Evolutionary conservation across 306 rosid species (phyloP).

Genomic region (Gynostemma pentaphyllum): DNA sequence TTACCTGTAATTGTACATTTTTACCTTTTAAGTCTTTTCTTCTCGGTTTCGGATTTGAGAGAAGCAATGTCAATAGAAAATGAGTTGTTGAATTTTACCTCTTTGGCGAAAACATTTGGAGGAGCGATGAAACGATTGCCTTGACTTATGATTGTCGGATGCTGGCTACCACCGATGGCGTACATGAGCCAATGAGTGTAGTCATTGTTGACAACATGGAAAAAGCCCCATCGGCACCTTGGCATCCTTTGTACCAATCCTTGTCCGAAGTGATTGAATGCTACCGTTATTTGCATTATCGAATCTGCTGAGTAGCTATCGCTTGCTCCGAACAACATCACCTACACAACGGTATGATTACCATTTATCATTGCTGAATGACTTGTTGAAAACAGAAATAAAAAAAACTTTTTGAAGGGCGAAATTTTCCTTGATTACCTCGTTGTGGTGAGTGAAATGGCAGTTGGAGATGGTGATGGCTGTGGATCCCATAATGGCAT

Average conservation of each 20-base stretch:
- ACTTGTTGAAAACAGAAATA: background rate
- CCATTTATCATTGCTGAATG: background rate
- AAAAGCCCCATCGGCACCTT: conserved; percentile 43
- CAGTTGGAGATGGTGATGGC: conserved; percentile 11
- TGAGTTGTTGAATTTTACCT: conserved; percentile 29
- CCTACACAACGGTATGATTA: conserved; percentile 38
- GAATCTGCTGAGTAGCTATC: conserved; percentile 17
- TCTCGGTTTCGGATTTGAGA: no score
- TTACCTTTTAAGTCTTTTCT: conserved; percentile 33
- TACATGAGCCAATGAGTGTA: conserved; percentile 12
- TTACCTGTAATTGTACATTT: no score
- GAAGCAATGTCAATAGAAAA: no score
- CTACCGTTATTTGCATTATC: conserved; percentile 57
- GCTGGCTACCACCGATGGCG: conserved; percentile 8
- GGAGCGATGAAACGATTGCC: conserved; percentile 56
- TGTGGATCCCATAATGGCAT: conserved; percentile 54
- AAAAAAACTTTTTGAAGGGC: no score
- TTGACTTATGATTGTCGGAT: conserved; percentile 59
- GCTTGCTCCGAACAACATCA: conserved; percentile 56
- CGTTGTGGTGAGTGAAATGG: conserved; percentile 59
- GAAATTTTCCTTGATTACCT: conserved; percentile 26
- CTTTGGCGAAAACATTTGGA: conserved; percentile 10
- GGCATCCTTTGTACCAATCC: conserved; percentile 66
- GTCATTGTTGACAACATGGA: conserved; percentile 59
- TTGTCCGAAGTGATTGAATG: conserved; percentile 11